Evolutionary conservation across 352 stramenopile genomes (phyloP).

Genomic region (Globisporangium middletonii): DNA sequence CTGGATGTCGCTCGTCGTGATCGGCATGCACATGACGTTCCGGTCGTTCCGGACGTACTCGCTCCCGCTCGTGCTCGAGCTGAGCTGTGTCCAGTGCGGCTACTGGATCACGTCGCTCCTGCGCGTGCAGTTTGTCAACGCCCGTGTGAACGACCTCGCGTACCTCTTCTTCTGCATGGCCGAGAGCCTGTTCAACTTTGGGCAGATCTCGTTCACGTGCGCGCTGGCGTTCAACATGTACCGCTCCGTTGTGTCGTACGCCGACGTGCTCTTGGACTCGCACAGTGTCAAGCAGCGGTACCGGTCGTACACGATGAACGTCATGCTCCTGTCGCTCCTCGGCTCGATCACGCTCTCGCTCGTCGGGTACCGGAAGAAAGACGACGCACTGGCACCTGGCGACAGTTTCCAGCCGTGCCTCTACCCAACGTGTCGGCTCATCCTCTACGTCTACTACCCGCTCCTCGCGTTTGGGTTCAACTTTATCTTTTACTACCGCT

Average conservation of each 20-base stretch:
- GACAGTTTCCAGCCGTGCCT: constrained; percentile 56
- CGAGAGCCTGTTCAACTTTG: constrained; percentile 77
- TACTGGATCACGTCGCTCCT: constrained; percentile 70
- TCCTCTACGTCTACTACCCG: constrained; percentile 77
- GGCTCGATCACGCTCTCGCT: constrained; percentile 54
- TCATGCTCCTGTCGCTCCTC: constrained; percentile 56
- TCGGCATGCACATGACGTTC: constrained; percentile 72
- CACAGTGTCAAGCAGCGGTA: constrained; percentile 56
- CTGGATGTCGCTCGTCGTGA: constrained; percentile 72
- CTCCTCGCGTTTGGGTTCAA: constrained; percentile 67
- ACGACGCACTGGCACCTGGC: constrained; percentile 4
- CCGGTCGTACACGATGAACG: constrained; percentile 57
- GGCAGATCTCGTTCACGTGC: constrained; percentile 74
- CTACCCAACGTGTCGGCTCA: constrained; percentile 58
- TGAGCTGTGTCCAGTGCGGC: constrained; percentile 60
- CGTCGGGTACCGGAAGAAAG: constrained; percentile 40
- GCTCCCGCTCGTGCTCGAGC: constrained; percentile 56
- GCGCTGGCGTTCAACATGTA: constrained; percentile 81
- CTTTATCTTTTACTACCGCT: constrained; percentile 75
- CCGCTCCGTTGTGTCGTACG: constrained; percentile 69
- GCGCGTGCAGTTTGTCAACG: constrained; percentile 48
- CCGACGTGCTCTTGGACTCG: constrained; percentile 62
- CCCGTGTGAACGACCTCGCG: constrained; percentile 31
- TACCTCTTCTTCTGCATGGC: constrained; percentile 64
- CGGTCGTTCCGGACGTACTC: constrained; percentile 71